Base-by-base conservation (phyloP, 2,329 filamentous ascomycete genomes). In the Fusarium sp. region DNA sequence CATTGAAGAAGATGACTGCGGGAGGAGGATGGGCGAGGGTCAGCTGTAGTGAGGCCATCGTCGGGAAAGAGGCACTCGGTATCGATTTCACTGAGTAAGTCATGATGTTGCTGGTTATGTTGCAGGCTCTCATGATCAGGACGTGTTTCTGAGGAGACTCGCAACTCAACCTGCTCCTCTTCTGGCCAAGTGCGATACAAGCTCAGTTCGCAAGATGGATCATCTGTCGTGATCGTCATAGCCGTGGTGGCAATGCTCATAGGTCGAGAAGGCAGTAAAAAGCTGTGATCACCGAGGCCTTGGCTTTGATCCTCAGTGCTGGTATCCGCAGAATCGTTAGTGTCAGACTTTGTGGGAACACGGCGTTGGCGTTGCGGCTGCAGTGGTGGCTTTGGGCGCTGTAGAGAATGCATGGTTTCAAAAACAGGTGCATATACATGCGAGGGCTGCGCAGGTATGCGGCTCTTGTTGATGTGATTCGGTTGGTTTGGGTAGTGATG, bases 1-100 rank as follows among this genome's bases (percentile, higher is more conserved):
- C 63, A 65, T 37, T 64, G 58, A 54, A 69, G 58, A 14, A 67
- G 54, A 46, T 65, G 71, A 45, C 74, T 76, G 42, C 73, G 71
- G 27, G 74, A 75, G 23, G 75, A 73, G n/a, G 71, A 72, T 13
- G 75, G 74, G 8, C 73, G 73, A 21, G 47, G 64, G 37, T 73
- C 63, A 33, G 54, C 55, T 50, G 62, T 45, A 11, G 55, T 48
- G 31, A 69, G 58, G 48, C 59, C 42, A 40, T 45, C 54, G 14
- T 71, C 64, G 13, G 69, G 65, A 18, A 70, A 65, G 29, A 72
- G 50, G 27, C 58, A 65, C 39, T 73, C 69, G 11, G 69, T 51
- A 46, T 71, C 63, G 54, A 75, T 57, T 29, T 70, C 62, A 53
- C 66, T 65, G 29, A 75, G 61, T 43, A 71, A 62, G 40, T 71